Evolutionary conservation across 805 yeast species (phyloP).

Genomic region (Lachancea sp.): DNA sequence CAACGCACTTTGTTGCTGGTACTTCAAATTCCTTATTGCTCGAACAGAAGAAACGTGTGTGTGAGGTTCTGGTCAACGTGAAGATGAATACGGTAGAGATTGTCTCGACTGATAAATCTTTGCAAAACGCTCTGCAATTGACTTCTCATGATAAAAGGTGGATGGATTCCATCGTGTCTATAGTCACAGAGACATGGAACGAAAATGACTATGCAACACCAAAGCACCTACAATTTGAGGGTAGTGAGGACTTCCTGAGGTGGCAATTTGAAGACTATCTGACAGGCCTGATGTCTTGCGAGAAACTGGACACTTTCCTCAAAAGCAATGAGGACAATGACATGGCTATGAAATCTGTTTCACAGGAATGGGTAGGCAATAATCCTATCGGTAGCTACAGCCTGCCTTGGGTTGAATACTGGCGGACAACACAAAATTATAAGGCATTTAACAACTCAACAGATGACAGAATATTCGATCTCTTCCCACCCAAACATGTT

Average conservation of each 20-base stretch:
- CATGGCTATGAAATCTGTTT: slow-evolving; percentile 32
- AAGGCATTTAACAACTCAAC: slow-evolving; percentile 48
- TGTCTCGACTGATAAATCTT: slow-evolving; percentile 34
- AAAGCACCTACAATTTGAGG: slow-evolving; percentile 46
- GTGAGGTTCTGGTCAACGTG: slow-evolving; percentile 69
- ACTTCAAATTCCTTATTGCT: slow-evolving; percentile 78
- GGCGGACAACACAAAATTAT: slow-evolving; percentile 53
- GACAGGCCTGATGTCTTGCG: slow-evolving; percentile 64
- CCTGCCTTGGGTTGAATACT: slow-evolving; percentile 40
- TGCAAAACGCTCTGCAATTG: slow-evolving; percentile 41
- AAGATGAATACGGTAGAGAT: slow-evolving; percentile 48
- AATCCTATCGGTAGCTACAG: slow-evolving; percentile 40
- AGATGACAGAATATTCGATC: slow-evolving; percentile 64
- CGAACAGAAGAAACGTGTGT: slow-evolving; percentile 52
- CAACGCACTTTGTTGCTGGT: slow-evolving; percentile 70
- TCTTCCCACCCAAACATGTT: slow-evolving; percentile 44
- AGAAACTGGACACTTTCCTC: slow-evolving; percentile 59
- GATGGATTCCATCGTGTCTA: slow-evolving; percentile 49
- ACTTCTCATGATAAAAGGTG: slow-evolving; percentile 68
- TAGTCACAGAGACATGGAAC: slow-evolving; percentile 44
- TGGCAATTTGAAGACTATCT: slow-evolving; percentile 87
- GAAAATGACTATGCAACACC: slow-evolving; percentile 36
- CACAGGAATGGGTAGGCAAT: slow-evolving; percentile 26
- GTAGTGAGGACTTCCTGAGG: slow-evolving; percentile 84
- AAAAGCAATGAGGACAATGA: slow-evolving; percentile 33